These are phyloP conservation scores for Termitomyces sp. DNA, from an alignment of 1,284 basidiomycete species.

Conservation along the genomic window DNA sequence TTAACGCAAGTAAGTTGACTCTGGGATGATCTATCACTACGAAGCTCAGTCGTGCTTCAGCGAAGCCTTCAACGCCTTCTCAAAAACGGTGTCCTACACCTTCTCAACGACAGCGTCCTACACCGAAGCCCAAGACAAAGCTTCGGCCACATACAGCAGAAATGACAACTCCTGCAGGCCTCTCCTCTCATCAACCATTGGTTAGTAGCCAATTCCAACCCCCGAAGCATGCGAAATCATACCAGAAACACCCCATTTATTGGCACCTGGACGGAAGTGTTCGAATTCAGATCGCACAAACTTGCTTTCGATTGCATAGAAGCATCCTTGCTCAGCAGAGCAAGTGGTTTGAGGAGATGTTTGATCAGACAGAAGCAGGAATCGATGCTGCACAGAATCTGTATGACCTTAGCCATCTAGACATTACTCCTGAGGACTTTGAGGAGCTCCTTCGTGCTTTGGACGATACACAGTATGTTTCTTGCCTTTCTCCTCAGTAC, in stretches of 20 bases:
- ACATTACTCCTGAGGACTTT: constrained; percentile 18
- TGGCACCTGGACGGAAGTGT: constrained; percentile 22
- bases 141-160: no score
- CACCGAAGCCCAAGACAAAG: not conserved
- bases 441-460: constrained; percentile 18
- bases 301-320: constrained; percentile 20
- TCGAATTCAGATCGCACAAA: constrained; percentile 17
- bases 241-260: constrained; percentile 14
- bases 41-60: not conserved
- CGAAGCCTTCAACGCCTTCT: not conserved
- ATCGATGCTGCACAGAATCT: not conserved
- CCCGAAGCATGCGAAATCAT: not conserved
- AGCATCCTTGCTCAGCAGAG: constrained; percentile 16
- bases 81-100: no score
- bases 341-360: constrained; percentile 16
- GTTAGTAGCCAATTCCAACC: not conserved
- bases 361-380: constrained; percentile 10
- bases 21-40: not conserved
- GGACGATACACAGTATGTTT: constrained; percentile 21
- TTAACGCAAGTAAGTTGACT: not conserved
- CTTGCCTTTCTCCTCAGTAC: not conserved
- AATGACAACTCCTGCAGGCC: not conserved
- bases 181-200: not conserved
- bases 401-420: constrained; percentile 14
- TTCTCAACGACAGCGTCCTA: not conserved